phyloP scores from a whole-genome alignment of 768 basidiomycete species.

The Lactifluus piperatus region DNA sequence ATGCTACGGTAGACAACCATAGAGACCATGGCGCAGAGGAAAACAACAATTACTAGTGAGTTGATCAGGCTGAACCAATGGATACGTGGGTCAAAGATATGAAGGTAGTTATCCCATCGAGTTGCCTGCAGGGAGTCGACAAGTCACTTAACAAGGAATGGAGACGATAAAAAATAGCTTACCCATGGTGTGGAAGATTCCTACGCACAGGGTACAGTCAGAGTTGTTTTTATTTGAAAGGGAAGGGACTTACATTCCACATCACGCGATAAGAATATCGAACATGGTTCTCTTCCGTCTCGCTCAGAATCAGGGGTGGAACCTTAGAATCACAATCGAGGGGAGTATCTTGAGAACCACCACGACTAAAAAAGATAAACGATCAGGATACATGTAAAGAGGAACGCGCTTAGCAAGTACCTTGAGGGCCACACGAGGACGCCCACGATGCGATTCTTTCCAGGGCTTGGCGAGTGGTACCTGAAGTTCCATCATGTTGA shows the following conservation, averaged over 20 bases:
- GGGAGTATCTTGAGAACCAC: constrained; percentile 44
- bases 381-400: background rate
- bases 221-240: background rate
- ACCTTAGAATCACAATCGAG: constrained; percentile 44
- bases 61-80: constrained; percentile 97
- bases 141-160: background rate
- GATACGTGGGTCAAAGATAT: constrained; percentile 87
- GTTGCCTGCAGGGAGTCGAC: constrained; percentile 51
- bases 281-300: constrained; percentile 51
- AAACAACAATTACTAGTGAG: constrained; percentile 82
- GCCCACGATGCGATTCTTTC: constrained; percentile 81
- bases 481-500: constrained; percentile 33
- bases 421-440: constrained; percentile 76
- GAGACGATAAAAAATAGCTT: constrained; percentile 3
- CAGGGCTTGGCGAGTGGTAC: constrained; percentile 67
- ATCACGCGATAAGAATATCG: constrained; percentile 83
- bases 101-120: constrained; percentile 94
- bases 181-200: constrained; percentile 84
- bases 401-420: constrained; percentile 21
- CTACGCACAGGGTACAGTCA: constrained; percentile 31
- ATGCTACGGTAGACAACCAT: constrained; percentile 85
- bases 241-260: constrained; percentile 57
- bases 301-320: constrained; percentile 50
- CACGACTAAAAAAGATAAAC: constrained; percentile 41
- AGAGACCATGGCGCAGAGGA: constrained; percentile 89